These are phyloP conservation scores for Cyclotella distinguenda DNA, from an alignment of 108 stramenopile species.

Conservation along the genomic window DNA sequence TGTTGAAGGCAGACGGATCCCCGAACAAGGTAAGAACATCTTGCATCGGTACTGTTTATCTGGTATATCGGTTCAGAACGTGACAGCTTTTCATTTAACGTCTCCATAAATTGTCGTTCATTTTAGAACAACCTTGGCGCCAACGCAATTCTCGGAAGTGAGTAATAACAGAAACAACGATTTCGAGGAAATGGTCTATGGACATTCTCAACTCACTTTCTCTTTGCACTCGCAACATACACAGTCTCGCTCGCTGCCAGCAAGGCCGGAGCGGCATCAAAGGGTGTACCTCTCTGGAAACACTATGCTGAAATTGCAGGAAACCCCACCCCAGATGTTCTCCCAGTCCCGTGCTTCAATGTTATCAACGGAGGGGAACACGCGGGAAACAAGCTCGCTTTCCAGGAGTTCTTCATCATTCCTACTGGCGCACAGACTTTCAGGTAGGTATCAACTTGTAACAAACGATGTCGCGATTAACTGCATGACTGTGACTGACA, in stretches of 20 bases:
- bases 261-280: slow-evolving; percentile 97
- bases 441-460: slow-evolving; percentile 15
- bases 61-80: not conserved
- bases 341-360: slow-evolving; percentile 99
- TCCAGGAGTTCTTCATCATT: slow-evolving; percentile 99
- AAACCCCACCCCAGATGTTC: slow-evolving; percentile 87
- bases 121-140: slow-evolving; percentile 87
- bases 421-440: slow-evolving; percentile 96
- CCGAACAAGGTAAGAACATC: slow-evolving; percentile 84
- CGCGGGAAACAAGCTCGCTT: slow-evolving; percentile 98
- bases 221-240: slow-evolving; percentile 1
- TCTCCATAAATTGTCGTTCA: not conserved
- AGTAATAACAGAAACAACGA: no score
- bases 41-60: not conserved
- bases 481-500: not conserved
- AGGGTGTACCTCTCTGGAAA: slow-evolving; percentile 97
- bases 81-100: not conserved
- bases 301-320: slow-evolving; percentile 99
- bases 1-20: slow-evolving; percentile 92
- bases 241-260: slow-evolving; percentile 93
- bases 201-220: not conserved
- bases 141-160: slow-evolving; percentile 98
- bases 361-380: slow-evolving; percentile 99
- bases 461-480: not conserved
- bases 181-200: no score